phyloP scores from a whole-genome alignment of 345 rosid species.

The Cardamine resedifolia region DNA sequence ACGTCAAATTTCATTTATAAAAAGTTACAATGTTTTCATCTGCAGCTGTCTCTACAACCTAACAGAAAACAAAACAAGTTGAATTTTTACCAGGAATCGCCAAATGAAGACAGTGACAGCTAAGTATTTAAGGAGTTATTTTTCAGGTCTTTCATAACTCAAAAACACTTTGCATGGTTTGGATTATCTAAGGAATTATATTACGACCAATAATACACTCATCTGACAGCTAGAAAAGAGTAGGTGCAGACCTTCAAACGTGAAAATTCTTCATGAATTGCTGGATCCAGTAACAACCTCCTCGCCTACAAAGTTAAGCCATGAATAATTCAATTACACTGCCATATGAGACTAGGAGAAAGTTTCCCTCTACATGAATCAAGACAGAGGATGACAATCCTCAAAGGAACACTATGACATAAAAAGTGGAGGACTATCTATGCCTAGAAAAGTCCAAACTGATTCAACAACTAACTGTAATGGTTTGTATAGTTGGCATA shows the following conservation, averaged over 20 bases:
- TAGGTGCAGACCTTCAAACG: constrained; percentile 72
- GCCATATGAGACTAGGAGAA: neutral
- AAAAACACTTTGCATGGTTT: neutral
- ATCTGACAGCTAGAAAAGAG: constrained; percentile 9
- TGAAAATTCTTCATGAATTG: constrained; percentile 93
- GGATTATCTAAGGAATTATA: neutral
- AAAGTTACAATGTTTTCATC: neutral
- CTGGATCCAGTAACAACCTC: constrained; percentile 91
- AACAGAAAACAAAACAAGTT: neutral
- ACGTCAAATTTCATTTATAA: neutral
- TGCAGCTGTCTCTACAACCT: neutral
- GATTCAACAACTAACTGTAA: neutral
- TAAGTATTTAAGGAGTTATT: neutral
- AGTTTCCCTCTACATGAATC: constrained; percentile 11
- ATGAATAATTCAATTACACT: neutral
- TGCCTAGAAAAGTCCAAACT: neutral
- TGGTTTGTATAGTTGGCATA: neutral
- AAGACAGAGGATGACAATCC: neutral
- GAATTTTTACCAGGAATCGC: neutral
- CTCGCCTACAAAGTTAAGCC: constrained; percentile 62
- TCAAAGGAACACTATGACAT: neutral
- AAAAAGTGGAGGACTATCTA: neutral
- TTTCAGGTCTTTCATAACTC: constrained; percentile 10
- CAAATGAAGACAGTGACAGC: neutral
- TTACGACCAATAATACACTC: neutral